A percentile compares a stretch with the other conserved stretches of the same genome.
Evolutionary conservation across 1,284 basidiomycete genomes (phyloP).

Genomic region (Boletus semigastroideus): DNA sequence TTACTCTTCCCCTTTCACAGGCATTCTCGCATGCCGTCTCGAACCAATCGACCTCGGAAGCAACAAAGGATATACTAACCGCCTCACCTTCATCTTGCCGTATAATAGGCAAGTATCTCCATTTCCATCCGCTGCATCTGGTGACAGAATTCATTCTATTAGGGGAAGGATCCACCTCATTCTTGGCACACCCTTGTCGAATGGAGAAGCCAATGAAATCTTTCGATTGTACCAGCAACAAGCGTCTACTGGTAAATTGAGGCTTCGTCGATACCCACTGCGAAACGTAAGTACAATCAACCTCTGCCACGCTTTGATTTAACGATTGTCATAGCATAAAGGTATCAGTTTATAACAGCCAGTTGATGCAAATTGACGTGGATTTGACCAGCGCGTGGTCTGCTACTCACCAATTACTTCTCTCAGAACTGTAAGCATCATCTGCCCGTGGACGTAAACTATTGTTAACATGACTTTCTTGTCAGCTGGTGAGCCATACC

Average conservation of each 20-base stretch:
- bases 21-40: slow-evolving; percentile 29
- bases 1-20: slow-evolving; percentile 22
- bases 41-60: slow-evolving; percentile 31
- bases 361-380: slow-evolving; percentile 3
- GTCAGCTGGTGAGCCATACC: slow-evolving; percentile 70
- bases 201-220: slow-evolving; percentile 50
- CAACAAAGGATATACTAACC: slow-evolving; percentile 32
- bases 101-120: slow-evolving; percentile 38
- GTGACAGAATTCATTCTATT: neutral
- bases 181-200: slow-evolving; percentile 39
- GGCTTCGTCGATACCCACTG: slow-evolving; percentile 69
- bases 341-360: slow-evolving; percentile 37
- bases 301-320: slow-evolving; percentile 6
- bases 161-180: slow-evolving; percentile 70
- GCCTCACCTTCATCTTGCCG: slow-evolving; percentile 50
- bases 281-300: slow-evolving; percentile 44
- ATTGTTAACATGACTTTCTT: slow-evolving; percentile 2
- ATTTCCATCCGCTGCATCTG: neutral
- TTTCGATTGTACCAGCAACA: slow-evolving; percentile 65
- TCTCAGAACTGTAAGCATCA: slow-evolving; percentile 70
- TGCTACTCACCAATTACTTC: slow-evolving; percentile 74
- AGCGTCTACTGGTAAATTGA: slow-evolving; percentile 51
- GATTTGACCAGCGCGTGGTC: slow-evolving; percentile 54
- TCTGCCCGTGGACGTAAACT: neutral
- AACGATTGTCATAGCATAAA: slow-evolving; percentile 51